These are phyloP conservation scores for Daldinia sp. DNA, from an alignment of 2,329 filamentous ascomycete genomes.

Conservation along the genomic window DNA sequence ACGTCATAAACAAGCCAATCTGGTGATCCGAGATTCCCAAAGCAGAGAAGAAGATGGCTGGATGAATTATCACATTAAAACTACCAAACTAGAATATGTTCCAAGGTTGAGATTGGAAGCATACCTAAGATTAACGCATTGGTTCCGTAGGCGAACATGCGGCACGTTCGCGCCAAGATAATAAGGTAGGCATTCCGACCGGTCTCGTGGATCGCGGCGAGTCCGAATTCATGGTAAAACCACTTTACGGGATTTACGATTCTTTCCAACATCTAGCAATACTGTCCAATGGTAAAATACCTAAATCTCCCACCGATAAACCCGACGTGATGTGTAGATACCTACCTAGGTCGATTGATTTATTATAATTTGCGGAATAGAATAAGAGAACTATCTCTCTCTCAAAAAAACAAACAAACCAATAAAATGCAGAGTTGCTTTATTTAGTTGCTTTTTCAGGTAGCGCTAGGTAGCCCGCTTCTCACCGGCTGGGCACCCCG, in stretches of 20 bases:
- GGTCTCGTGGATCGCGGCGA: slow-evolving; percentile 55
- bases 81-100: neutral
- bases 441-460: no score
- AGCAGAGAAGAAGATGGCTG: slow-evolving; percentile 64
- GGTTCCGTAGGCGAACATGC: slow-evolving; percentile 71
- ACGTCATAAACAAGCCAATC: slow-evolving; percentile 71
- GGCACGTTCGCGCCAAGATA: slow-evolving; percentile 60
- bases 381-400: no score
- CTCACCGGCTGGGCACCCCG: slow-evolving; percentile 20
- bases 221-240: slow-evolving; percentile 58
- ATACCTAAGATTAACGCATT: slow-evolving; percentile 64
- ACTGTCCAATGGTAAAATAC: neutral
- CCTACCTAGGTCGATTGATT: slow-evolving; percentile 4
- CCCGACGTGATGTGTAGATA: neutral
- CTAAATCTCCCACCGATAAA: neutral
- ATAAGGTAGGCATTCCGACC: slow-evolving; percentile 62
- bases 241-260: slow-evolving; percentile 39
- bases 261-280: slow-evolving; percentile 36
- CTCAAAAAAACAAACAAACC: neutral
- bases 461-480: neutral
- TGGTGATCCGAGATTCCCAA: slow-evolving; percentile 63
- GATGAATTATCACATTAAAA: neutral
- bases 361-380: neutral
- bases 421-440: no score
- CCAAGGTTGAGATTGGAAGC: neutral